Evolutionary conservation across 2,329 filamentous ascomycete genomes (phyloP).

Genomic region (Emergomyces pasteurianus): DNA sequence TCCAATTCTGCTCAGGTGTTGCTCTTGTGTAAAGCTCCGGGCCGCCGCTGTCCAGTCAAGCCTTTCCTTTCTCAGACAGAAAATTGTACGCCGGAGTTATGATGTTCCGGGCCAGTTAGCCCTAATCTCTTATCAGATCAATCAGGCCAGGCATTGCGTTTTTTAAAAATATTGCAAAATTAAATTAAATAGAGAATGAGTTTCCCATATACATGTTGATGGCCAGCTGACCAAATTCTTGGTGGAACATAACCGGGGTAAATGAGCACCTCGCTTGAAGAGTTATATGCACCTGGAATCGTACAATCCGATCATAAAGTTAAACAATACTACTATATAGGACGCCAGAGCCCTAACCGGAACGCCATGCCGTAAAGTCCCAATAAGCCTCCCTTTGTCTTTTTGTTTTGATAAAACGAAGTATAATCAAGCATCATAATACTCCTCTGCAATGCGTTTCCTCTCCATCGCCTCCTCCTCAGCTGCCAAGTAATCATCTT

Average conservation of each 20-base stretch:
- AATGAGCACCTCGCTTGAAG: neutral
- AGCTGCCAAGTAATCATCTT: constrained; percentile 70
- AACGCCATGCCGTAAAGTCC: neutral
- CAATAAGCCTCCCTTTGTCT: neutral
- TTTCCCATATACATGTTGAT: neutral
- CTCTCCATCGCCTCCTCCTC: constrained; percentile 59
- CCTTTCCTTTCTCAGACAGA: neutral
- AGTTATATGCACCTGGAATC: neutral
- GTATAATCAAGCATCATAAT: neutral
- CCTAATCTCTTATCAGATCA: constrained; percentile 2
- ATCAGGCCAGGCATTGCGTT: neutral
- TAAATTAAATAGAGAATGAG: neutral
- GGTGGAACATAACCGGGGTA: neutral
- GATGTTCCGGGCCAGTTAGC: constrained; percentile 4
- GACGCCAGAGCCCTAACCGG: neutral
- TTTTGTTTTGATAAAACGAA: neutral
- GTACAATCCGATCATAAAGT: neutral
- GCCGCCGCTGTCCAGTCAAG: neutral
- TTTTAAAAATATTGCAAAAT: no score
- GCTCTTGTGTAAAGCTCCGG: neutral
- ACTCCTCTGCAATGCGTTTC: constrained; percentile 31
- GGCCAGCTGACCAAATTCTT: neutral
- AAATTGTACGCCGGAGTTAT: neutral
- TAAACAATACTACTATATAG: neutral
- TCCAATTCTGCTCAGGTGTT: neutral